These are phyloP conservation scores for Trametes meyenii DNA, from an alignment of 768 basidiomycete genomes.

Conservation along the genomic window DNA sequence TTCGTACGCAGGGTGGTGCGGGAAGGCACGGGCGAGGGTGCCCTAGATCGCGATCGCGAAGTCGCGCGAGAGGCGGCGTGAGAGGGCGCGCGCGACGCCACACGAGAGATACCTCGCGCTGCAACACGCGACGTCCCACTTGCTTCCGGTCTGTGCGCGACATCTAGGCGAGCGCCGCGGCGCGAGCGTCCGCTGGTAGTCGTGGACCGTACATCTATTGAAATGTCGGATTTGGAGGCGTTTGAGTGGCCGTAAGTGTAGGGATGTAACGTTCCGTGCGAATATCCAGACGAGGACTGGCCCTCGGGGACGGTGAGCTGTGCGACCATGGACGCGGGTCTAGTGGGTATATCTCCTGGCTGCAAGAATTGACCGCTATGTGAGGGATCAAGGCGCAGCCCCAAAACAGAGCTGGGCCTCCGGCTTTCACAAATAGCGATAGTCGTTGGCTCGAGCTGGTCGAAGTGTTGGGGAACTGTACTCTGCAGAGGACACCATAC, in stretches of 20 bases:
- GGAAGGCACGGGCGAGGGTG: neutral
- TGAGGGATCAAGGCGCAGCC: constrained; percentile 7
- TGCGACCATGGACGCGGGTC: constrained; percentile 17
- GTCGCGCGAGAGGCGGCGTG: constrained; percentile 5
- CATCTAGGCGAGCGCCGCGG: neutral
- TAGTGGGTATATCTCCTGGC: constrained; percentile 12
- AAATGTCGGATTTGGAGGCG: constrained; percentile 10
- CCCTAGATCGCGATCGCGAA: constrained; percentile 12
- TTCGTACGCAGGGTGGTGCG: constrained; percentile 8
- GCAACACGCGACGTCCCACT: constrained; percentile 10
- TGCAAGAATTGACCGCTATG: constrained; percentile 11
- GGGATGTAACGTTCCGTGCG: constrained; percentile 3
- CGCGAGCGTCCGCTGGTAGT: neutral
- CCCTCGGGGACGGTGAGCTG: constrained; percentile 5
- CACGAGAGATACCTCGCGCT: constrained; percentile 19
- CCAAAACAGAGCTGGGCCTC: constrained; percentile 20
- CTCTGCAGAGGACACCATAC: neutral
- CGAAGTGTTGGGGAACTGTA: too few species aligned
- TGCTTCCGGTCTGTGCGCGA: constrained; percentile 14
- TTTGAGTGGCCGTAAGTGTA: constrained; percentile 10
- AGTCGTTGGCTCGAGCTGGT: too few species aligned
- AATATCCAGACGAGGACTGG: constrained; percentile 5
- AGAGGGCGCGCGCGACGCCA: constrained; percentile 12
- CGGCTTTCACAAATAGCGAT: constrained; percentile 19
- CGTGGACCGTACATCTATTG: constrained; percentile 8